A percentile compares a stretch with the other conserved stretches of the same genome.
These are phyloP conservation scores for Agaricus subrufescens DNA, from an alignment of 768 basidiomycete species.

Conservation along the genomic window DNA sequence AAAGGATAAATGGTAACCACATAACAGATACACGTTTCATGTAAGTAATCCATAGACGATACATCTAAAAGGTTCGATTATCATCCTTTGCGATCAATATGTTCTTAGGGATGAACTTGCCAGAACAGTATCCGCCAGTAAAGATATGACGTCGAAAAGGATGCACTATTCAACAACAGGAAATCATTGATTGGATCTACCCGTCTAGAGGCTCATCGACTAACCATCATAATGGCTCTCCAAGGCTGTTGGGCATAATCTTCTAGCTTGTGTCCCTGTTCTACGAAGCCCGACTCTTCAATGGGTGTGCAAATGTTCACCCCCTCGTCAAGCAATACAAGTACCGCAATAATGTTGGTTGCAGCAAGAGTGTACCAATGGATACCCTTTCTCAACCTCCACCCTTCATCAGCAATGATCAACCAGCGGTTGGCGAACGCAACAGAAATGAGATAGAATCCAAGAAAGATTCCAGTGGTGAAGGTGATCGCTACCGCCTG, in stretches of 20 bases:
- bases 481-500: not conserved
- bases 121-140: not conserved
- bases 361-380: not conserved
- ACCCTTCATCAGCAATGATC: constrained; percentile 7
- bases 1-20: constrained; percentile 5
- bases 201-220: too few species aligned
- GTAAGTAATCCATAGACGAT: not conserved
- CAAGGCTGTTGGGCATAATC: too few species aligned
- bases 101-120: not conserved
- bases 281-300: not conserved
- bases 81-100: not conserved
- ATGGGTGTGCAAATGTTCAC: not conserved
- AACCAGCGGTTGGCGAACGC: not conserved
- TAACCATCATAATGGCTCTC: too few species aligned
- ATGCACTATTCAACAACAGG: not conserved
- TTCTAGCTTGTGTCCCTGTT: not conserved
- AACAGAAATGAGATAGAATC: not conserved
- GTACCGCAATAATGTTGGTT: not conserved
- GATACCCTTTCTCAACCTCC: constrained; percentile 2
- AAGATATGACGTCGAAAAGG: not conserved
- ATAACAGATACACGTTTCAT: not conserved
- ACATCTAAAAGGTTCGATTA: not conserved
- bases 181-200: not conserved
- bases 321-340: not conserved
- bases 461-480: not conserved